Percentiles rank a stretch among this genome's conserved stretches.
Evolutionary conservation across 169 alveolate species (phyloP).

Genomic region (Plasmodium coatneyi): DNA sequence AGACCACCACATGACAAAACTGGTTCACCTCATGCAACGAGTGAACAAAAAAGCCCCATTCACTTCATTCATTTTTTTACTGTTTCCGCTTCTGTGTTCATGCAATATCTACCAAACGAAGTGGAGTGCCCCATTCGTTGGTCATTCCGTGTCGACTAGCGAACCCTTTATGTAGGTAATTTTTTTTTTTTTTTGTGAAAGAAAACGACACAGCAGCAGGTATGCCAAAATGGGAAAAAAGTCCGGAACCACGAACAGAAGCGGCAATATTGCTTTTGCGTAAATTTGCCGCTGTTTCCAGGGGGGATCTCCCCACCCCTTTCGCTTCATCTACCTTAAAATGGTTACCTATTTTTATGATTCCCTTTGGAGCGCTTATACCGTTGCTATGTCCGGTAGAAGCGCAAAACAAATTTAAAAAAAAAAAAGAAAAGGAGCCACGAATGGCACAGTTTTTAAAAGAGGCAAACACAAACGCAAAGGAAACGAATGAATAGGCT

Average conservation of each 20-base stretch:
- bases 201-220: not conserved
- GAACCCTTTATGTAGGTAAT: not conserved
- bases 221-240: not conserved
- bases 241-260: not conserved
- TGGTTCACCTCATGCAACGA: not conserved
- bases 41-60: not conserved
- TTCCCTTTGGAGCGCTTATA: not conserved
- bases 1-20: not conserved
- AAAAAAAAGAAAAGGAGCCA: not conserved
- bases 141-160: not conserved
- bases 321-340: not conserved
- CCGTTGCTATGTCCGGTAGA: not conserved
- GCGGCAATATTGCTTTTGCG: not conserved
- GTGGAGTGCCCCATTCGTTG: not conserved
- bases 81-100: not conserved
- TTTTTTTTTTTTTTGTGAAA: not conserved
- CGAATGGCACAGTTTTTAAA: not conserved
- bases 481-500: not conserved
- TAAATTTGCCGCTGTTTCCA: not conserved
- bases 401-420: not conserved
- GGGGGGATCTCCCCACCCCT: not conserved
- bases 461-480: not conserved
- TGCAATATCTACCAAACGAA: not conserved
- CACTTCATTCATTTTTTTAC: not conserved
- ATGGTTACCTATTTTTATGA: not conserved